These are phyloP conservation scores for Tetratostichococcus sp. DNA, from an alignment of 139 green algal species.

Conservation along the genomic window DNA sequence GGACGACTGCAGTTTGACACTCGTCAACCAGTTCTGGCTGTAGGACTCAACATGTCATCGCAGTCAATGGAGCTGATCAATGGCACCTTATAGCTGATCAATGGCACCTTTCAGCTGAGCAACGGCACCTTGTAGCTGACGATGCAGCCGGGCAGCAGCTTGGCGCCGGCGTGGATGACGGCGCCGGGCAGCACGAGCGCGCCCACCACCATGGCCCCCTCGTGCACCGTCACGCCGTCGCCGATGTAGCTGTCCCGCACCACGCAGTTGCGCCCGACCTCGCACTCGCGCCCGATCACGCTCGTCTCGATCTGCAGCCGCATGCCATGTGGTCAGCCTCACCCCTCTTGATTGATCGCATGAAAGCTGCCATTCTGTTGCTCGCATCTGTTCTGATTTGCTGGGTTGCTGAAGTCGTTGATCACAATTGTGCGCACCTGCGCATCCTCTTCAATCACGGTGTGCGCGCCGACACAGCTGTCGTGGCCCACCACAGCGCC, in stretches of 20 bases:
- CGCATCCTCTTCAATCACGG: slow-evolving; percentile 54
- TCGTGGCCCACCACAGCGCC: slow-evolving; percentile 46
- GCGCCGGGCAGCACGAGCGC: slow-evolving; percentile 49
- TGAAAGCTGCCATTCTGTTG: too few species aligned
- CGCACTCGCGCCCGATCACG: slow-evolving; percentile 78
- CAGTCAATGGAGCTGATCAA: too few species aligned
- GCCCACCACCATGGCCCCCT: slow-evolving; percentile 26
- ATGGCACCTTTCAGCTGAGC: too few species aligned
- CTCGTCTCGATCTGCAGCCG: slow-evolving; percentile 42
- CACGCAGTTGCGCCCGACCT: slow-evolving; percentile 61
- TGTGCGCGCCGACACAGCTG: slow-evolving; percentile 69
- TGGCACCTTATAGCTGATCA: too few species aligned
- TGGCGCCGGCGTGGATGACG: slow-evolving; percentile 11
- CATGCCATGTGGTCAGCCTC: not conserved
- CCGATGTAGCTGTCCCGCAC: slow-evolving; percentile 75
- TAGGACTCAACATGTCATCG: too few species aligned
- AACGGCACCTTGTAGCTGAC: slow-evolving; percentile 17
- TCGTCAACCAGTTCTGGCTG: too few species aligned
- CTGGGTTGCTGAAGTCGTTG: too few species aligned
- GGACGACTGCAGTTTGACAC: too few species aligned
- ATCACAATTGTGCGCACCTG: slow-evolving; percentile 6
- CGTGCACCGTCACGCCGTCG: slow-evolving; percentile 52
- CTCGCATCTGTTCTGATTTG: too few species aligned
- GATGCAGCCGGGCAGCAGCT: slow-evolving; percentile 9
- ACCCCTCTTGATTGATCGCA: not conserved